Percentiles rank a stretch among this genome's conserved stretches.
These are phyloP conservation scores for Neurospora sp. DNA, from an alignment of 495 filamentous ascomycete species.

Conservation along the genomic window DNA sequence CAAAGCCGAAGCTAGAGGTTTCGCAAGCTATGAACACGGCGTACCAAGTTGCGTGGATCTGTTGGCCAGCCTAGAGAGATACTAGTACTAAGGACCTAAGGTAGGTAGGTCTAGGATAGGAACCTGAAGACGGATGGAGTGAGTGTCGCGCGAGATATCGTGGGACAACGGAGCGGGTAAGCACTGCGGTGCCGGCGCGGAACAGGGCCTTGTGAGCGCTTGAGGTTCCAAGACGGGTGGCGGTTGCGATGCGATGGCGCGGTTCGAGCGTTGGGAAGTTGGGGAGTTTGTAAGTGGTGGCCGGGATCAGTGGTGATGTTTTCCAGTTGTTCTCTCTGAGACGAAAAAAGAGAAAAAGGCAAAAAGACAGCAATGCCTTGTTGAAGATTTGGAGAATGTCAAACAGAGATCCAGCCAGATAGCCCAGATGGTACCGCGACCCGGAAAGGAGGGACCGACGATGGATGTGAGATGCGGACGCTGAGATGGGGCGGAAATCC, in stretches of 20 bases:
- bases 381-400: not conserved
- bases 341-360: not conserved
- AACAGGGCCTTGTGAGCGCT: not conserved
- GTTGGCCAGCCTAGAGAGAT: not conserved
- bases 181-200: not conserved
- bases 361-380: not conserved
- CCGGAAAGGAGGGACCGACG: not conserved
- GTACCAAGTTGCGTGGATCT: not conserved
- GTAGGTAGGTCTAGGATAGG: not conserved
- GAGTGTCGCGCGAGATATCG: conserved; percentile 8
- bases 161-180: conserved; percentile 8
- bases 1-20: not conserved
- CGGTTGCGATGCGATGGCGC: not conserved
- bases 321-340: not conserved
- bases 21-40: not conserved
- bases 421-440: not conserved
- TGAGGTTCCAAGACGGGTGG: not conserved
- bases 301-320: not conserved
- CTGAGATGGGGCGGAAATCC: not conserved
- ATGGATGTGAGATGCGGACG: not conserved
- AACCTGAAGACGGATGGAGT: not conserved
- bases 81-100: not conserved
- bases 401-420: not conserved
- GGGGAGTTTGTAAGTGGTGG: not conserved
- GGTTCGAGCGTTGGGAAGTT: not conserved